Evolutionary conservation across 1,139 yeast genomes (phyloP).

Genomic region (Yamadazyma kanchanaburiensis): DNA sequence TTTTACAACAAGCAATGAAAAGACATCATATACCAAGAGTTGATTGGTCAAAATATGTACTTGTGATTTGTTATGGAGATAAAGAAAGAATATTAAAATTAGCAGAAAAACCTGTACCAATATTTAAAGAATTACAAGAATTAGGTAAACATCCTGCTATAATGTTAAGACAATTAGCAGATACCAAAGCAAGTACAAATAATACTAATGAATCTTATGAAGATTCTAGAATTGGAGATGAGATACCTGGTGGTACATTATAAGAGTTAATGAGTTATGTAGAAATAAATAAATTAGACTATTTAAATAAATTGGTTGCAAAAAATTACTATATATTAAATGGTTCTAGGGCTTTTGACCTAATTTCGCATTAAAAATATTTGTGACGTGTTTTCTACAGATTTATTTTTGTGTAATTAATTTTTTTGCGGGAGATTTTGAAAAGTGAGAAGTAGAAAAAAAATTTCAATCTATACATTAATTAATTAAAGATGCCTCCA

Average conservation of each 20-base stretch:
- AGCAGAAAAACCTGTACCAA: constrained; percentile 84
- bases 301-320: too few relatives aligned
- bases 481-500: constrained; percentile 69
- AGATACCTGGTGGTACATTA: constrained; percentile 56
- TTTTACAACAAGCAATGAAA: constrained; percentile 85
- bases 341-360: constrained; percentile 1
- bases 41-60: constrained; percentile 87
- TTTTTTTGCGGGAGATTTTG: too few relatives aligned
- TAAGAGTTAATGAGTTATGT: too few relatives aligned
- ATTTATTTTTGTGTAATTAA: too few relatives aligned
- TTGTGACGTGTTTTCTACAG: too few relatives aligned
- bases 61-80: constrained; percentile 89
- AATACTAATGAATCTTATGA: constrained; percentile 32
- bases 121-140: constrained; percentile 86
- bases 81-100: constrained; percentile 80
- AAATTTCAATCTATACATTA: constrained; percentile 10
- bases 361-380: not conserved
- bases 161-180: constrained; percentile 82
- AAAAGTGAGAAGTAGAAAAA: constrained; percentile 9
- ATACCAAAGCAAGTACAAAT: constrained; percentile 25
- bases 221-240: constrained; percentile 43
- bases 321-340: constrained; percentile 2
- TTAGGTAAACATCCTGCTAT: constrained; percentile 89
- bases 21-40: constrained; percentile 75
- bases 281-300: too few relatives aligned